These are phyloP conservation scores for Aphanocladium album DNA, from an alignment of 2,329 filamentous ascomycete genomes.

Conservation along the genomic window DNA sequence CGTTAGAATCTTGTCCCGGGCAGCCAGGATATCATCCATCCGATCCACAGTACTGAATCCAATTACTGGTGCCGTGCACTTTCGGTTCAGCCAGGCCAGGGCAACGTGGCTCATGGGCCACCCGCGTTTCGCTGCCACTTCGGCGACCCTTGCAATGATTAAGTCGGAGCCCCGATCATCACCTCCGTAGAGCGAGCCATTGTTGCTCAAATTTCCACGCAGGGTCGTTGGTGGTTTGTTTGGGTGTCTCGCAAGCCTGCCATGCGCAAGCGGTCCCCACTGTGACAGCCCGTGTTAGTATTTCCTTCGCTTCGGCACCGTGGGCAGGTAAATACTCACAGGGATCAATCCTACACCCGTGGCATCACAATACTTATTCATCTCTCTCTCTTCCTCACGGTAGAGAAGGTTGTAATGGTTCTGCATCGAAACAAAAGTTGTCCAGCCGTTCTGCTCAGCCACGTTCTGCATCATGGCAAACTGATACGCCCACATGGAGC, in stretches of 20 bases:
- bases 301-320: not conserved
- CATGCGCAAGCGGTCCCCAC: not conserved
- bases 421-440: constrained; percentile 55
- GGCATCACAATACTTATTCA: constrained; percentile 36
- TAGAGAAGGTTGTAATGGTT: constrained; percentile 51
- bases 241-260: not conserved
- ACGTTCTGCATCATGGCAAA: constrained; percentile 45
- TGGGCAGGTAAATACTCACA: not conserved
- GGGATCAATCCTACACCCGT: constrained; percentile 33
- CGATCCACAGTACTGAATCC: constrained; percentile 52
- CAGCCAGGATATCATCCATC: constrained; percentile 55
- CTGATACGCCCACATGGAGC: constrained; percentile 38
- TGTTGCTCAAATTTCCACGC: not conserved
- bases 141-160: constrained; percentile 34
- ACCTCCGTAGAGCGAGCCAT: constrained; percentile 33
- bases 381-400: constrained; percentile 52
- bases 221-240: not conserved
- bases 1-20: constrained; percentile 40
- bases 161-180: constrained; percentile 34
- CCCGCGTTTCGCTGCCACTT: constrained; percentile 50
- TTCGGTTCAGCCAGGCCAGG: constrained; percentile 56
- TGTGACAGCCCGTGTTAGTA: not conserved
- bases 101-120: constrained; percentile 60
- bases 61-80: constrained; percentile 53
- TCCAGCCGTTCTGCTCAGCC: constrained; percentile 50